Base-by-base conservation (phyloP, 768 basidiomycete species). In the Podaxis sp. region DNA sequence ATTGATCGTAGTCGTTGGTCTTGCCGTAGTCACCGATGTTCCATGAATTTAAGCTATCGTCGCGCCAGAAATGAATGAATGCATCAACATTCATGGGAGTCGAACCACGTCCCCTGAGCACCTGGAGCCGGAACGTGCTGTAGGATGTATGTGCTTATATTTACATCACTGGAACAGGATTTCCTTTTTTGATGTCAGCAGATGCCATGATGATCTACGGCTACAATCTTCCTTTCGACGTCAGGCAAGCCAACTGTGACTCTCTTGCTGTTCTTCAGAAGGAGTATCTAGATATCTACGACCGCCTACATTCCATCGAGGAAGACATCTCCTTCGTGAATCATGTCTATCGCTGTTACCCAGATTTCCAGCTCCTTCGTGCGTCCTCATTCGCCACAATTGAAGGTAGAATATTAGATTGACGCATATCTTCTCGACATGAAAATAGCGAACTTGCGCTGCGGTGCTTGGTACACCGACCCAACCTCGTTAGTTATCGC, bases 391-490 rank as follows among this genome's bases (percentile, higher is more conserved):
- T 49, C 9, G 22, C 22, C n/a, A 9, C 12, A 2, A 24, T 49
- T 49, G 4, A 5, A 4, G 24, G 2, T 49, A 3, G 22, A 49
- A n/a, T 24, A 6, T 49, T 22, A 5, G 6, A 19, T n/a, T 49
- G 11, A 22, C 22, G 15, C 46, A 22, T 19, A 13, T 15, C 6
- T 46, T 24, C 6, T 46, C 38, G 8, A 19, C 48, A 22, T 22
- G 48, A 49, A 24, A 22, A 24, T 70, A 92, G 94, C 96, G 2
- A 98, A 99, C 72, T 82, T 95, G 70, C 85, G 96, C 24, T 97
- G 95, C 69, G 96, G 96, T 3, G 89, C 89, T 6, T 99, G 96
- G 96, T 98, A 97, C 72, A 85, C 89, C 4, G 82, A 94, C 68
- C 92, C 94, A 19, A 63, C 68, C 82, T 87, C 61, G 87, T 87